A percentile compares a stretch with the other conserved stretches of the same genome.
Evolutionary conservation across 2,329 filamentous ascomycete species (phyloP).

Genomic region (Aquanectria penicillioides): DNA sequence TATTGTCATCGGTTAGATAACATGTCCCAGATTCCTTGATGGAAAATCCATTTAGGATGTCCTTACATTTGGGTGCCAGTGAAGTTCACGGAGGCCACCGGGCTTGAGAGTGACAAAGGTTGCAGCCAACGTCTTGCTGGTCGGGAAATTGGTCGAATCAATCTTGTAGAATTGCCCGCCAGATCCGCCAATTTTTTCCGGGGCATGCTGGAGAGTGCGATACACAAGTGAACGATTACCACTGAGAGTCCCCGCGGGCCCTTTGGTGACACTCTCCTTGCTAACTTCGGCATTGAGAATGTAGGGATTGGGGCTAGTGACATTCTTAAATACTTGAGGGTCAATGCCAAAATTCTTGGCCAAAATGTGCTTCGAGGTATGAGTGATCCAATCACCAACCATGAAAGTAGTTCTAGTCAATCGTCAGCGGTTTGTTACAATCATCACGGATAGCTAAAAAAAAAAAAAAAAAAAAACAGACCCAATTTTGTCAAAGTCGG

Average conservation of each 20-base stretch:
- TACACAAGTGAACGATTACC: conserved; percentile 72
- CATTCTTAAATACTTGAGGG: conserved; percentile 65
- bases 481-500: conserved; percentile 72
- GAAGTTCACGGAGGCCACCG: conserved; percentile 70
- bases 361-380: conserved; percentile 70
- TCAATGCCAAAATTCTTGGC: conserved; percentile 76
- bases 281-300: conserved; percentile 67
- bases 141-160: conserved; percentile 74
- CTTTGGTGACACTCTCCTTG: conserved; percentile 49
- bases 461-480: too few relatives aligned
- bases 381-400: conserved; percentile 75
- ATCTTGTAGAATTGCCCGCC: conserved; percentile 72
- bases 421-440: background rate
- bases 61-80: conserved; percentile 75
- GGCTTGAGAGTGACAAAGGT: conserved; percentile 73
- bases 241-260: conserved; percentile 57
- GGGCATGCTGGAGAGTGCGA: conserved; percentile 63
- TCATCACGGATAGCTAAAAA: rapidly evolving
- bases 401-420: conserved; percentile 72
- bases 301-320: conserved; percentile 68
- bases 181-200: conserved; percentile 67
- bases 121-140: conserved; percentile 72
- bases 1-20: conserved; percentile 42
- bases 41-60: too few relatives aligned
- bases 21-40: too few relatives aligned